A percentile compares a stretch with the other conserved stretches of the same genome.
Evolutionary conservation across 164 flowering plant genomes (phyloP).

Genomic region (Brasenia schreberi): DNA sequence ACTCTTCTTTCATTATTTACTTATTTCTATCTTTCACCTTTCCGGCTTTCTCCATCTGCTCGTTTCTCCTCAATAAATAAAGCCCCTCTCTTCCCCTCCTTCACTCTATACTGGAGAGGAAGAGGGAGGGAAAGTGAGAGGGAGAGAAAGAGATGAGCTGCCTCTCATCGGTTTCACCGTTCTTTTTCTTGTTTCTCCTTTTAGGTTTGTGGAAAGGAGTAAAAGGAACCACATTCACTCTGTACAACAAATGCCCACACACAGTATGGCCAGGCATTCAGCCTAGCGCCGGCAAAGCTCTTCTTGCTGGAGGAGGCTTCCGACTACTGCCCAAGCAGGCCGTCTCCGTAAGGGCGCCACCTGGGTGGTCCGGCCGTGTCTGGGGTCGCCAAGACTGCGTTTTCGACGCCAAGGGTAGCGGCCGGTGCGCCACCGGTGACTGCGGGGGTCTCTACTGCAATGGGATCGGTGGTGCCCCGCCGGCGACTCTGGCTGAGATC

Average conservation of each 20-base stretch:
- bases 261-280: slow-evolving; percentile 95
- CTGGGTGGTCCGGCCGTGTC: slow-evolving; percentile 85
- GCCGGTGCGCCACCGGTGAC: slow-evolving; percentile 84
- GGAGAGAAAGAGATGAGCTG: neutral
- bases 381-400: slow-evolving; percentile 94
- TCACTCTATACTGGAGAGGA: neutral
- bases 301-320: slow-evolving; percentile 74
- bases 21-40: neutral
- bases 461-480: slow-evolving; percentile 79
- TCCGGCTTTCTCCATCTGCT: neutral
- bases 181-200: neutral
- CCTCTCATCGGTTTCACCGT: neutral
- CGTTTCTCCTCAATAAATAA: neutral
- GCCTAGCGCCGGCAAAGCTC: slow-evolving; percentile 66
- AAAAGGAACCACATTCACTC: slow-evolving; percentile 37
- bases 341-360: slow-evolving; percentile 45
- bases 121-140: neutral
- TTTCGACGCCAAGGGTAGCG: slow-evolving; percentile 57
- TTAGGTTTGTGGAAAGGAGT: neutral
- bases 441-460: slow-evolving; percentile 84
- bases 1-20: neutral
- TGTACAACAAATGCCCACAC: slow-evolving; percentile 65
- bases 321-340: slow-evolving; percentile 47
- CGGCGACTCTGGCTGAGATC: slow-evolving; percentile 88
- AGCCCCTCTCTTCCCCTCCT: neutral